These are phyloP conservation scores for Trichosanthes truncata DNA, from an alignment of 306 rosid species.

Conservation along the genomic window DNA sequence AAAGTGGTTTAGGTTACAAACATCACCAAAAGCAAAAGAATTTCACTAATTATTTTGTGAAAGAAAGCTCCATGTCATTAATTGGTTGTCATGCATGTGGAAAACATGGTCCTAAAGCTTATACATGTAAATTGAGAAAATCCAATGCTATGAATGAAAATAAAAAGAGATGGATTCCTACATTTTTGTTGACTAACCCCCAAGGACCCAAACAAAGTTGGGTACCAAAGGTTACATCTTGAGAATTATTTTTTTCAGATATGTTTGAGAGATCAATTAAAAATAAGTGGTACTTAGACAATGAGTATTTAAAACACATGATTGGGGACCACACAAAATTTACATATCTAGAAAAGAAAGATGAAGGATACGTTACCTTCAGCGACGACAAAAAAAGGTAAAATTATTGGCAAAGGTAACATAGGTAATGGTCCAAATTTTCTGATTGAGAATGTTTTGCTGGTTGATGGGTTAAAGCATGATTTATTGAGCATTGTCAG, in stretches of 20 bases:
- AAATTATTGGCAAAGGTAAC: not conserved
- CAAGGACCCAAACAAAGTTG: not conserved
- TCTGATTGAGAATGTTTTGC: no score
- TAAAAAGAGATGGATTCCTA: not conserved
- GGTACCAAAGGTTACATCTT: not conserved
- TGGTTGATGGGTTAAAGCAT: no score
- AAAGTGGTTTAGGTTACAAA: not conserved
- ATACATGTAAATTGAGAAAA: not conserved
- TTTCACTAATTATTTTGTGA: not conserved
- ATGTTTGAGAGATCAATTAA: not conserved
- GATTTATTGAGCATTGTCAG: no score
- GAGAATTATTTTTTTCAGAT: not conserved
- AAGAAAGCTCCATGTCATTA: not conserved
- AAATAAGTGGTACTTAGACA: not conserved
- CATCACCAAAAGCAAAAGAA: not conserved
- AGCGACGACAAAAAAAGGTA: not conserved
- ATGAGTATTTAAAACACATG: not conserved
- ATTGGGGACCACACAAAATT: not conserved
- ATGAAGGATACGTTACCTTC: not conserved
- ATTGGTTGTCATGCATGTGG: not conserved
- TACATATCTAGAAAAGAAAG: not conserved
- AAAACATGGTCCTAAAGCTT: not conserved
- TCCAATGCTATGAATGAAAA: not conserved
- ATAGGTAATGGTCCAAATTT: no score
- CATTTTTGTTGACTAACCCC: not conserved